Evolutionary conservation across 2,329 filamentous ascomycete genomes (phyloP), one percentile per base, ranked within the genome.

Genomic region (Trichophyton equinum): DNA sequence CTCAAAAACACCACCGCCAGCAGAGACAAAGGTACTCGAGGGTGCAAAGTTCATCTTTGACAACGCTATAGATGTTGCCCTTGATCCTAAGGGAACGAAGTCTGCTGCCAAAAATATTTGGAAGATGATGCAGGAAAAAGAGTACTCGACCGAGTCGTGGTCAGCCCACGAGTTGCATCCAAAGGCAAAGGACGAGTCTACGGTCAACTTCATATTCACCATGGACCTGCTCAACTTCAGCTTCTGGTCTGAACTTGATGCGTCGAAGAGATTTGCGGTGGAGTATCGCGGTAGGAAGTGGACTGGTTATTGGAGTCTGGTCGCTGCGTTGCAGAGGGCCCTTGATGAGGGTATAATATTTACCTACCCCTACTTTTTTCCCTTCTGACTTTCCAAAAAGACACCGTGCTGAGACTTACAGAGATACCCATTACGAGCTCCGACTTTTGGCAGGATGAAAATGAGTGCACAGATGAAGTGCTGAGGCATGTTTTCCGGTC

Each of bases 151-250:
- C 0, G 83, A 88, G 63, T 87, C 85, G 7, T 99, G 94, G 94
- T 84, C 88, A 13, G 82, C 87, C 68, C 91, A 97, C 73, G 88
- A 94, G 71, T 78, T 99, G 44, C 94, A 99, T 69, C 94, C 94
- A 1, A 88, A 91, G 72, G 69, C 82, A 47, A 90, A 90, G 69
- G 86, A 95, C 70, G 88, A 89, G 69, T 81, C 75, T 58, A 91
- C 90, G 0, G 84, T 95, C 22, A 86, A 89, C 64, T 97, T 99
- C 71, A 92, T 99, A 68, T 97, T 99, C 72, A 90, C 89, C 20
- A 95, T 99, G 90, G 94, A 99, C 72, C 74, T 99, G 30, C 77
- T 99, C 58, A 99, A 99, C 72, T 99, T 97, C 71, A 95, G 87
- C 22, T 99, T 99, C 73, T 99, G 94, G 94, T 95, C 89, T 59